Evolutionary conservation across 148 eudicot genomes (phyloP), one percentile per base, ranked within the genome.

Genomic region (Agrostemma githago): DNA sequence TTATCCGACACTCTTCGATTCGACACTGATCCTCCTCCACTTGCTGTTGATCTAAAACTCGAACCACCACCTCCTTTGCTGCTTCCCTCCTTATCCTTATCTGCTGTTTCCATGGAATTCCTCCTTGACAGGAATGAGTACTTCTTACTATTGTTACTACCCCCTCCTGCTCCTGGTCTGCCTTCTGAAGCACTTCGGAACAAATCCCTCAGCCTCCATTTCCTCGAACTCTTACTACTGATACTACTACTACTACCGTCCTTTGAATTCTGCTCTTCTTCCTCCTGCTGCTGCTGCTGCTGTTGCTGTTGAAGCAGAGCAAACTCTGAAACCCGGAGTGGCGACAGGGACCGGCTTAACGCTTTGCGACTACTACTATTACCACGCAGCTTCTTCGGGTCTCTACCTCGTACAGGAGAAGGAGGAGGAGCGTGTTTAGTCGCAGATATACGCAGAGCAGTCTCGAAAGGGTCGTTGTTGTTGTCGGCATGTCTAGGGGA

Each of bases 141-240:
- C 15, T 68, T 61, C 65, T 67, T 75, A 41, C 19, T 26, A 26
- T 26, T 26, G 1, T 26, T 26, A 26, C 1, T 26, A 26, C 34
- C 34, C 34, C 34, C 34, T 26, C 34, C 34, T 26, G 34, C 67
- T 4, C 16, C n/a, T 11, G 68, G 17, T 53, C 89, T 78, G 0
- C 96, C 90, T 74, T 93, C 96, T 6, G 98, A 93, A 3, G 89
- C 92, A 51, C 93, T 90, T 57, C 98, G 71, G 34, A 93, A 75
- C 63, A 90, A 80, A 72, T 89, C 90, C 71, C 78, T 90, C 42
- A 93, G 51, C 53, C 78, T 83, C 98, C 96, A 90, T 74, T 84
- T 89, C 66, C 72, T 75, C 38, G 73, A 68, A 15, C 34, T 2
- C 17, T 12, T 40, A 0, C 3, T 66, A 1, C 34, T 26, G 34